phyloP scores from a whole-genome alignment of 306 rosid species.

The Fagus sylvatica region DNA sequence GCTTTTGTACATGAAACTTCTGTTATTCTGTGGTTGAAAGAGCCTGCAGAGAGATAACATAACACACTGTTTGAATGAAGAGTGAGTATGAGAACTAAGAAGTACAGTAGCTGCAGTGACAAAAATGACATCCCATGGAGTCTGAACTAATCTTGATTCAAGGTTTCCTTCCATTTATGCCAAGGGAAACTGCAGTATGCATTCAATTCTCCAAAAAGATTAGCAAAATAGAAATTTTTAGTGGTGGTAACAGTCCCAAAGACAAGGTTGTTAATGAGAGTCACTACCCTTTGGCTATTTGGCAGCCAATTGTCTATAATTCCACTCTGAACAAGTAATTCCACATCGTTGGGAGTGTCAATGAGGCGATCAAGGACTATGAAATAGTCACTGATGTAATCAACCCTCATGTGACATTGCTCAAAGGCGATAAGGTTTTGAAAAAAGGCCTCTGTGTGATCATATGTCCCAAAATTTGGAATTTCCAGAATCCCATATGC shows the following conservation, averaged over 20 bases:
- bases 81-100: slow-evolving; percentile 5
- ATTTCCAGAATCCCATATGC: slow-evolving; percentile 18
- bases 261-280: too few relatives aligned
- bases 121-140: slow-evolving; percentile 25
- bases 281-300: too few relatives aligned
- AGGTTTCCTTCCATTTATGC: slow-evolving; percentile 23
- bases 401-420: neutral
- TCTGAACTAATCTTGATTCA: slow-evolving; percentile 24
- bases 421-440: slow-evolving; percentile 4
- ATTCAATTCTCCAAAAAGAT: neutral
- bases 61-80: slow-evolving; percentile 15
- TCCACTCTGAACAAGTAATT: slow-evolving; percentile 13
- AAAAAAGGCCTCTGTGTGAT: neutral
- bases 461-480: neutral
- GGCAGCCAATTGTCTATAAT: too few relatives aligned
- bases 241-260: too few relatives aligned
- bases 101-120: slow-evolving; percentile 4
- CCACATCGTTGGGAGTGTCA: slow-evolving; percentile 14
- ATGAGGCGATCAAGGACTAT: slow-evolving; percentile 12
- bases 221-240: slow-evolving; percentile 4
- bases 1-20: too few relatives aligned
- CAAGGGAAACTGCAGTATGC: neutral
- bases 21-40: too few relatives aligned
- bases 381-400: slow-evolving; percentile 9
- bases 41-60: neutral